Conservation (phyloP, 305 asterid genomes). For the Solanum hybrid region DNA sequence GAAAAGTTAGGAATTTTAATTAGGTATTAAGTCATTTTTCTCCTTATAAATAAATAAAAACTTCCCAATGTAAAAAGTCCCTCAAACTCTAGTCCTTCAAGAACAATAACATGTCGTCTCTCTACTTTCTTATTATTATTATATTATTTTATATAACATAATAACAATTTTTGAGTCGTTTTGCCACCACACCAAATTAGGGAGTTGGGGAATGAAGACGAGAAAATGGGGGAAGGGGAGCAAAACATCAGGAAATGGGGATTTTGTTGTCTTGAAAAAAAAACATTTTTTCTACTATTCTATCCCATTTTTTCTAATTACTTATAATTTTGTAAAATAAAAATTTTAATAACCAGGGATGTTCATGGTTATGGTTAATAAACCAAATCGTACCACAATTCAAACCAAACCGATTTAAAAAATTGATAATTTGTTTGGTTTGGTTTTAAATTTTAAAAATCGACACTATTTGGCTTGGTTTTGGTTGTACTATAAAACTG, state of each 20-base stretch:
- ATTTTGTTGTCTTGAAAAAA: neutral
- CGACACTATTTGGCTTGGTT: neutral
- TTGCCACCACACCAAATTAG: neutral
- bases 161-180: too few relatives aligned
- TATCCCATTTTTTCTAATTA: neutral
- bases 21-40: neutral
- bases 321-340: too few relatives aligned
- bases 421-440: too few relatives aligned
- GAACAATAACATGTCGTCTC: neutral
- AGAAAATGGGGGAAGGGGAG: neutral
- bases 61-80: neutral
- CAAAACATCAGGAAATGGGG: neutral
- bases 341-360: too few relatives aligned
- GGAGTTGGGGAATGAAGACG: neutral
- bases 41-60: neutral
- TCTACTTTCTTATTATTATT: neutral
- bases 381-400: too few relatives aligned
- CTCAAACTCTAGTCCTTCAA: neutral
- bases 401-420: too few relatives aligned
- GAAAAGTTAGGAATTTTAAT: neutral
- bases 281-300: too few relatives aligned
- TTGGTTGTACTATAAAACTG: neutral
- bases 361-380: neutral
- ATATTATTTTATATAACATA: too few relatives aligned
- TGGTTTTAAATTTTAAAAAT: too few relatives aligned